Base-by-base conservation (phyloP, 257 asterid species). In the Datura wrightii region DNA sequence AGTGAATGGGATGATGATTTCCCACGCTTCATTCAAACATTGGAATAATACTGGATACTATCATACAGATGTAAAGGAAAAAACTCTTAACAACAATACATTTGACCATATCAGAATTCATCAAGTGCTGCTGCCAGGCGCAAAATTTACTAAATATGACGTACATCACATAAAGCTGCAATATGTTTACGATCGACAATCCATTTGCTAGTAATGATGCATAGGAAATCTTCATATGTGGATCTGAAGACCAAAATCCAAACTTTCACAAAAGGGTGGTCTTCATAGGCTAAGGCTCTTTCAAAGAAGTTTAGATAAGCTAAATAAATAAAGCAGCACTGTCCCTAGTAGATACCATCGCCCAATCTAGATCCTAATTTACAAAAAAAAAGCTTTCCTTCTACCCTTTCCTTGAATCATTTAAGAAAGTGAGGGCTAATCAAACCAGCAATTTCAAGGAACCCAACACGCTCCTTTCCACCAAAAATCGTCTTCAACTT, bases 381-480 rank as follows among this genome's bases (percentile, higher is more conserved):
- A 91, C 91, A 88, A 83, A 85, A 24, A 85, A 9, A 31, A 16
- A 37, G 55, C 34, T 76, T 62, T 78, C 86, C 79, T 83, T 80
- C 55, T 78, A 41, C 24, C 82, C 82, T 72, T 1, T 8, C 37
- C 46, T 79, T 39, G 39, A 24, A 46, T 87, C 87, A 90, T 83
- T 93, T 89, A 16, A 92, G 91, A 85, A 97, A 93, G 93, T 95
- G 98, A 3, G 99, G 98, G 85, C 16, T 94, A 34, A 95, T 90
- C 93, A 95, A 89, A 65, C 98, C 97, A 6, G 98, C 98, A 59
- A 94, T 94, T 91, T 95, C 98, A 69, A 94, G 98, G 89, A 96
- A 96, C 90, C 98, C 98, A 3, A 94, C 95, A 10, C 92, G 92
- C 8, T 93, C 98, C 90, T 79, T 92, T 63, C 94, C 97, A 11